Evolutionary conservation across 2,329 filamentous ascomycete genomes (phyloP).

Genomic region (Neocucurbitaria cava): DNA sequence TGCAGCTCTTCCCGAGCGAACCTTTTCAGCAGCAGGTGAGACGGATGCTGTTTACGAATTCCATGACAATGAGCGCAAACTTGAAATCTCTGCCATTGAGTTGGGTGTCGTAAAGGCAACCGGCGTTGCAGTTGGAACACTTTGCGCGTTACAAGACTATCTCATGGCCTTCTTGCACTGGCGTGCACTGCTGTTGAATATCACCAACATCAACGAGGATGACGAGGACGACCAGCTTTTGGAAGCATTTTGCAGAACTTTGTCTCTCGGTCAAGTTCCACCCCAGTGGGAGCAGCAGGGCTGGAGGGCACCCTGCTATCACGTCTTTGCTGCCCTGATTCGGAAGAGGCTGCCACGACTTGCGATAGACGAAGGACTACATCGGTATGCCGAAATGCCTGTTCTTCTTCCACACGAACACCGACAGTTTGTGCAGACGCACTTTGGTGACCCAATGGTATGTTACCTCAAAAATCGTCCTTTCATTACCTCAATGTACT

Average conservation of each 20-base stretch:
- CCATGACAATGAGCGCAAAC: slow-evolving; percentile 29
- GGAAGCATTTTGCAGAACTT: slow-evolving; percentile 38
- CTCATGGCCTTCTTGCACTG: slow-evolving; percentile 49
- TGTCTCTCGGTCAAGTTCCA: slow-evolving; percentile 36
- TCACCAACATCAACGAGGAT: slow-evolving; percentile 4
- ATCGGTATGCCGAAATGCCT: slow-evolving; percentile 5
- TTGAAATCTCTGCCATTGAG: slow-evolving; percentile 41
- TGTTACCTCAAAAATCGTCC: neutral
- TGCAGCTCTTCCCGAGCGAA: slow-evolving; percentile 15
- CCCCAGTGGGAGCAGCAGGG: neutral
- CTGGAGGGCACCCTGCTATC: slow-evolving; percentile 17
- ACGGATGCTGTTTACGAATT: slow-evolving; percentile 27
- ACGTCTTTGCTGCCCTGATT: slow-evolving; percentile 25
- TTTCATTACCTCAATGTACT: neutral
- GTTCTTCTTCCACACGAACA: slow-evolving; percentile 8
- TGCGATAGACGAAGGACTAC: slow-evolving; percentile 17
- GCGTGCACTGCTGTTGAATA: slow-evolving; percentile 35
- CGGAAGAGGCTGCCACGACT: slow-evolving; percentile 18
- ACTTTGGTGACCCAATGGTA: slow-evolving; percentile 22
- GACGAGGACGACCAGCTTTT: slow-evolving; percentile 13
- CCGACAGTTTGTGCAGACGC: slow-evolving; percentile 19
- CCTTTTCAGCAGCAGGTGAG: slow-evolving; percentile 28
- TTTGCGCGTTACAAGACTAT: slow-evolving; percentile 37
- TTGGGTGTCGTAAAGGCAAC: slow-evolving; percentile 33
- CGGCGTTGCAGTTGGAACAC: slow-evolving; percentile 40